Conservation (phyloP, 257 asterid species). For the Nicotiana sylvestris region DNA sequence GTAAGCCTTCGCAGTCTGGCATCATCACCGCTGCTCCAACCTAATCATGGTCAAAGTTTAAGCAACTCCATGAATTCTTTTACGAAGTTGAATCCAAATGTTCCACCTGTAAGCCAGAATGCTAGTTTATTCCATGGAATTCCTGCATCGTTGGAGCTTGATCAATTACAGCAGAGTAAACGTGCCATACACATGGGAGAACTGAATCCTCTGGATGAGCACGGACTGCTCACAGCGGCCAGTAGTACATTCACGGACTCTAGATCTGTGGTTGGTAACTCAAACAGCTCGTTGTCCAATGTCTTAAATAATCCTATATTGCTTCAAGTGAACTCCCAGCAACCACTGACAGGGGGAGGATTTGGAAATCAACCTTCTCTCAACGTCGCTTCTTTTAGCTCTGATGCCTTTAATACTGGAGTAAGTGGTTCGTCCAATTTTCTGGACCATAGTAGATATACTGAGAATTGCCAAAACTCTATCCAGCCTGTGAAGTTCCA, state of each 20-base stretch:
- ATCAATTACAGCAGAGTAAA: slow-evolving; percentile 52
- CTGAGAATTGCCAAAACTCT: slow-evolving; percentile 40
- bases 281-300: slow-evolving; percentile 34
- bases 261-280: slow-evolving; percentile 31
- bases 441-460: slow-evolving; percentile 47
- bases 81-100: slow-evolving; percentile 45
- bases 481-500: slow-evolving; percentile 40
- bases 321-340: slow-evolving; percentile 51
- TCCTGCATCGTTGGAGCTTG: slow-evolving; percentile 51
- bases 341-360: slow-evolving; percentile 35
- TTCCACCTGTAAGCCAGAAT: slow-evolving; percentile 36
- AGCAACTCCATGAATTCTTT: slow-evolving; percentile 40
- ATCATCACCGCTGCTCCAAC: slow-evolving; percentile 47
- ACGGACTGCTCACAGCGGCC: slow-evolving; percentile 31
- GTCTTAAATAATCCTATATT: slow-evolving; percentile 27
- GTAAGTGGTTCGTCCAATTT: slow-evolving; percentile 42
- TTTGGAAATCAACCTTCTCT: slow-evolving; percentile 41
- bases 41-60: slow-evolving; percentile 46
- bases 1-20: slow-evolving; percentile 48
- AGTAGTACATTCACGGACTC: slow-evolving; percentile 34
- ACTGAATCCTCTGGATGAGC: slow-evolving; percentile 36
- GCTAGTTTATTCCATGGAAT: slow-evolving; percentile 49
- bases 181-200: slow-evolving; percentile 21
- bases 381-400: slow-evolving; percentile 37
- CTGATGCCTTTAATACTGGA: slow-evolving; percentile 39